Evolutionary conservation across 768 basidiomycete genomes (phyloP).

Genomic region (Artomyces pyxidatus): DNA sequence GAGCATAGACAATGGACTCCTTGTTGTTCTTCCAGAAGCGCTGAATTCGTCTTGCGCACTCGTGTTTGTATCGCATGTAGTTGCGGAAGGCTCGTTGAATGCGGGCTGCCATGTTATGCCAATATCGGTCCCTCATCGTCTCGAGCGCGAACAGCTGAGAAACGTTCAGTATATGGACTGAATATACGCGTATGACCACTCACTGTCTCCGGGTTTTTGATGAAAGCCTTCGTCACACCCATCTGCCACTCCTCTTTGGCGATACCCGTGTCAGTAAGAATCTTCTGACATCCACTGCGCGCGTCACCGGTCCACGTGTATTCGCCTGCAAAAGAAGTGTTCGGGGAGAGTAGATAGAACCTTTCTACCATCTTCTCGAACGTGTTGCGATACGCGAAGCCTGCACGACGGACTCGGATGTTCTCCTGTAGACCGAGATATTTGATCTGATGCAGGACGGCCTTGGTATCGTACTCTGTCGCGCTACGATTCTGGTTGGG

Average conservation of each 20-base stretch:
- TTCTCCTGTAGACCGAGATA: slow-evolving; percentile 98
- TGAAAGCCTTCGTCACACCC: slow-evolving; percentile 97
- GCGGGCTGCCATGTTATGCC: slow-evolving; percentile 98
- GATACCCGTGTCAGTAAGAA: slow-evolving; percentile 92
- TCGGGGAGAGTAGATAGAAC: slow-evolving; percentile 91
- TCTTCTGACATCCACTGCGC: slow-evolving; percentile 86
- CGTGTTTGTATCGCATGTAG: slow-evolving; percentile 91
- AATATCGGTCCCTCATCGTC: slow-evolving; percentile 97
- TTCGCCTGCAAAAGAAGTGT: slow-evolving; percentile 97
- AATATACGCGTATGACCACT: slow-evolving; percentile 18
- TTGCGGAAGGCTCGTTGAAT: slow-evolving; percentile 97
- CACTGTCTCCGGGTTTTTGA: slow-evolving; percentile 98
- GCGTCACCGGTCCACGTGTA: slow-evolving; percentile 94
- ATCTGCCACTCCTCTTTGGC: slow-evolving; percentile 98
- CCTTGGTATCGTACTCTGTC: slow-evolving; percentile 89
- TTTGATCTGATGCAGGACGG: slow-evolving; percentile 97
- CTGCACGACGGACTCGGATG: slow-evolving; percentile 93
- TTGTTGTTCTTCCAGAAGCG: slow-evolving; percentile 99
- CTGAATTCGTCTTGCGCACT: slow-evolving; percentile 92
- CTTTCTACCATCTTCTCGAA: slow-evolving; percentile 99
- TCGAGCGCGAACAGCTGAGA: slow-evolving; percentile 90
- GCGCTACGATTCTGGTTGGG: slow-evolving; percentile 94
- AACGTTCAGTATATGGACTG: not conserved
- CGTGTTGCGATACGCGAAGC: slow-evolving; percentile 96
- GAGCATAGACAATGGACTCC: slow-evolving; percentile 80